Evolutionary conservation across 2,329 filamentous ascomycete species (phyloP), one percentile per base, ranked within the genome.

Genomic region (Didymella segeticola): DNA sequence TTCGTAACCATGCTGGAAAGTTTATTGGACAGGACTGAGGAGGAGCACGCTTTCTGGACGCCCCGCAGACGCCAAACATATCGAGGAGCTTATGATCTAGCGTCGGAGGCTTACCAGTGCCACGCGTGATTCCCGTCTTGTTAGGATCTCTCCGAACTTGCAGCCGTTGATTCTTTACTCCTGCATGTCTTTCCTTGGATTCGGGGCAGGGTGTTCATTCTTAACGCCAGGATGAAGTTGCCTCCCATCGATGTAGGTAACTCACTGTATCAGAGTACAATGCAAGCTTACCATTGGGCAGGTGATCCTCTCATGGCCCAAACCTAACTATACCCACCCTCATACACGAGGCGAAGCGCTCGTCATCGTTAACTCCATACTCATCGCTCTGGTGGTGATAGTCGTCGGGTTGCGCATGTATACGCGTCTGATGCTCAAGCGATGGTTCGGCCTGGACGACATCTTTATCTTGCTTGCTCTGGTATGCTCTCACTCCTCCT

Each of bases 401-500:
- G 65, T 71, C 3, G 75, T 79, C 0, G 52, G 53, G 6, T 60
- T 77, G 12, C 67, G 78, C 10, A 53, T 78, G 25, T 79, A 78
- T 53, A 75, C 74, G 10, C 70, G 78, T 4, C 47, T 76, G 7
- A 60, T 65, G 4, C 66, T 79, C 23, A 79, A 78, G 55, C 67
- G 72, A 34, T 76, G 75, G 72, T 75, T 78, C 41, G 77, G 77
- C 3, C 61, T 70, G 23, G 78, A 80, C 50, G 78, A 80, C 56
- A 46, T 68, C 11, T 72, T 76, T 50, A 79, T 79, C 31, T 47
- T 71, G 0, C 54, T 78, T 17, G 75, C 77, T 14, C 58, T 75
- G 61, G 77, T 78, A 63, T 36, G 66, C 50, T 5, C 19, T 9
- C 9, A 7, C 4, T 17, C 14, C 15, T 11, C 29, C 15, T 17